A percentile compares a stretch with the other conserved stretches of the same genome.
These are phyloP conservation scores for Didymella keratinophila DNA, from an alignment of 2,329 filamentous ascomycete species.

Conservation along the genomic window DNA sequence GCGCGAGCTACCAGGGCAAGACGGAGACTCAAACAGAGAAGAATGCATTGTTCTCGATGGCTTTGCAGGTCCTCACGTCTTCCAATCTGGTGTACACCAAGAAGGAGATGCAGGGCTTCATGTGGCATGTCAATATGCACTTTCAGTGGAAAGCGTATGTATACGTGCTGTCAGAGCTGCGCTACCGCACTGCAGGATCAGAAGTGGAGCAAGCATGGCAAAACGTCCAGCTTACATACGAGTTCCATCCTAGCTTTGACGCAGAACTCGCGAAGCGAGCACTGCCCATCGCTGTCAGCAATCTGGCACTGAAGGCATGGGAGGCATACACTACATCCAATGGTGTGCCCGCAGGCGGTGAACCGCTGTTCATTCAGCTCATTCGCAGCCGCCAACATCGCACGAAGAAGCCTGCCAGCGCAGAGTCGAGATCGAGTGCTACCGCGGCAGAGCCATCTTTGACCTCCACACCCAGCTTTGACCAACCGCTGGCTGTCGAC, in stretches of 20 bases:
- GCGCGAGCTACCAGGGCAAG: constrained; percentile 51
- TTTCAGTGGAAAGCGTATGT: constrained; percentile 63
- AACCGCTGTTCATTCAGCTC: constrained; percentile 36
- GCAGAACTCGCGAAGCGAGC: constrained; percentile 47
- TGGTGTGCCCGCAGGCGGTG: constrained; percentile 17
- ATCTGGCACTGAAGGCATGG: constrained; percentile 57
- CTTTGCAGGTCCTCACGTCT: constrained; percentile 53
- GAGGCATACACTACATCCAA: constrained; percentile 37
- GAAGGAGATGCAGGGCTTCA: constrained; percentile 51
- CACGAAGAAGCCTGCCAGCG: neutral
- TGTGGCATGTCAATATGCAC: constrained; percentile 57
- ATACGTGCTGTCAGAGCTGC: constrained; percentile 54
- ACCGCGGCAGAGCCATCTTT: too few species aligned
- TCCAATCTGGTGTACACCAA: constrained; percentile 53
- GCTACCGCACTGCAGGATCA: constrained; percentile 33
- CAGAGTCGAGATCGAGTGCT: too few species aligned
- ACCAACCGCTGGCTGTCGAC: neutral
- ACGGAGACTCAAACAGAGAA: constrained; percentile 46
- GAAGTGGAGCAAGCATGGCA: constrained; percentile 54
- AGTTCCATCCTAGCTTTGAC: constrained; percentile 53
- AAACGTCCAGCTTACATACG: constrained; percentile 55
- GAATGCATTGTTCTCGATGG: constrained; percentile 52
- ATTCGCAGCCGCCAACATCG: constrained; percentile 23
- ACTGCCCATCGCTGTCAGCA: constrained; percentile 54
- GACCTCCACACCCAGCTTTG: neutral